These are phyloP conservation scores for Fremontodendron californicum DNA, from an alignment of 345 rosid species.

Conservation along the genomic window DNA sequence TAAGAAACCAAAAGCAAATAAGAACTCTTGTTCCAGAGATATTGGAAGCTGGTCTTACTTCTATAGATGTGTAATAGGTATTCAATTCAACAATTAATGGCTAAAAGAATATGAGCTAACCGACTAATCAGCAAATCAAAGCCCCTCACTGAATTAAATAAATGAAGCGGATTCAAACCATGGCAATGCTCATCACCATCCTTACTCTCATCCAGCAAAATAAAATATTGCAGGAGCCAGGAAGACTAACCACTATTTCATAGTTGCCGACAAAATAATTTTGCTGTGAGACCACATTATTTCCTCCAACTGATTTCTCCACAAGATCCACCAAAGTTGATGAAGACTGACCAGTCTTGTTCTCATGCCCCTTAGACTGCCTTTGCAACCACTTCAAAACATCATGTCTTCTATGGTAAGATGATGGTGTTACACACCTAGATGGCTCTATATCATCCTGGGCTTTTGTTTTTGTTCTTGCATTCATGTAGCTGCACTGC, in stretches of 20 bases:
- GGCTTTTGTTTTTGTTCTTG: constrained; percentile 19
- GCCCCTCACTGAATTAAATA: not conserved
- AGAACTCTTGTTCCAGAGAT: not conserved
- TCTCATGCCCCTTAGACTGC: constrained; percentile 28
- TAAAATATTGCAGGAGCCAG: constrained; percentile 6
- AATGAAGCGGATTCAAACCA: not conserved
- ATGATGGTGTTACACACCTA: constrained; percentile 17
- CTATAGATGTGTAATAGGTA: not conserved
- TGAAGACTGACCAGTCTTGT: constrained; percentile 22
- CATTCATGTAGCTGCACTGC: constrained; percentile 24
- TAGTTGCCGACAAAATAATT: constrained; percentile 33
- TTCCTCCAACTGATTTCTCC: constrained; percentile 39
- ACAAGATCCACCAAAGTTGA: constrained; percentile 41
- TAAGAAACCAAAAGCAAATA: not conserved
- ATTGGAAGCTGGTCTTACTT: not conserved
- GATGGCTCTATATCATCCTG: constrained; percentile 21
- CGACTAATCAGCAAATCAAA: not conserved
- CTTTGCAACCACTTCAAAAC: constrained; percentile 52
- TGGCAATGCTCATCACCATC: not conserved
- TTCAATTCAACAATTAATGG: not conserved
- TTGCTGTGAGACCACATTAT: constrained; percentile 38
- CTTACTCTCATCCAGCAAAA: constrained; percentile 12
- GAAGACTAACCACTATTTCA: constrained; percentile 46
- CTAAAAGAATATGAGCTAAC: not conserved
- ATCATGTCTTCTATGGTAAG: constrained; percentile 34